These are phyloP conservation scores for Leptodontidium sp. DNA, from an alignment of 2,329 filamentous ascomycete species.

Conservation along the genomic window DNA sequence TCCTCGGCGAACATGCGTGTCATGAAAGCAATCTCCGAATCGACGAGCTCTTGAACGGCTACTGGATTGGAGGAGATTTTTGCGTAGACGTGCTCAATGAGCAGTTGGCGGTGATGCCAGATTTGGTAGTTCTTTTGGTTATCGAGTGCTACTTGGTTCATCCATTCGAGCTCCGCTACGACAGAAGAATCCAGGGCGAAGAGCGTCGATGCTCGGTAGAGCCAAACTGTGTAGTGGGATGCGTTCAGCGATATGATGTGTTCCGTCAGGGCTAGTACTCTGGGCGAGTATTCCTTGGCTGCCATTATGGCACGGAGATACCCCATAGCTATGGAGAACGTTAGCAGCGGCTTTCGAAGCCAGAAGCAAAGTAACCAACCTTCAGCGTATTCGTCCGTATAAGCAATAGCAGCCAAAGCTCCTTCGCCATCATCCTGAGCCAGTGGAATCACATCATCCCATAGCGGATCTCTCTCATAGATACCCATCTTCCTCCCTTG, in stretches of 20 bases:
- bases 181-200: slow-evolving; percentile 59
- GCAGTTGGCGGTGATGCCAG: slow-evolving; percentile 79
- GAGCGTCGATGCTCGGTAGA: slow-evolving; percentile 87
- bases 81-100: slow-evolving; percentile 65
- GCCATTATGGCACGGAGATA: slow-evolving; percentile 97
- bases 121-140: slow-evolving; percentile 99
- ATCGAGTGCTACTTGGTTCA: slow-evolving; percentile 81
- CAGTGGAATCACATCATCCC: slow-evolving; percentile 86
- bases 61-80: slow-evolving; percentile 66
- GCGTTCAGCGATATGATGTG: slow-evolving; percentile 93
- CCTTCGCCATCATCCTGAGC: slow-evolving; percentile 83
- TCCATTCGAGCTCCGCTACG: slow-evolving; percentile 75
- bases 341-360: slow-evolving; percentile 16
- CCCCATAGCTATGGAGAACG: slow-evolving; percentile 69
- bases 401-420: slow-evolving; percentile 91
- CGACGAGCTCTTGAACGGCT: slow-evolving; percentile 63
- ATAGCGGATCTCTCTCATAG: slow-evolving; percentile 67
- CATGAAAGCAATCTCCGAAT: slow-evolving; percentile 79
- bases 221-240: slow-evolving; percentile 98
- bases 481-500: slow-evolving; percentile 42
- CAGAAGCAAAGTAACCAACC: slow-evolving; percentile 51
- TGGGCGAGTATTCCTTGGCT: slow-evolving; percentile 79
- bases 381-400: slow-evolving; percentile 88
- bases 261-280: slow-evolving; percentile 83
- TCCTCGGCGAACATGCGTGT: slow-evolving; percentile 83